Evolutionary conservation across 2,329 filamentous ascomycete genomes (phyloP), one percentile per base, ranked within the genome.

Genomic region (Dactylellina leptospora): DNA sequence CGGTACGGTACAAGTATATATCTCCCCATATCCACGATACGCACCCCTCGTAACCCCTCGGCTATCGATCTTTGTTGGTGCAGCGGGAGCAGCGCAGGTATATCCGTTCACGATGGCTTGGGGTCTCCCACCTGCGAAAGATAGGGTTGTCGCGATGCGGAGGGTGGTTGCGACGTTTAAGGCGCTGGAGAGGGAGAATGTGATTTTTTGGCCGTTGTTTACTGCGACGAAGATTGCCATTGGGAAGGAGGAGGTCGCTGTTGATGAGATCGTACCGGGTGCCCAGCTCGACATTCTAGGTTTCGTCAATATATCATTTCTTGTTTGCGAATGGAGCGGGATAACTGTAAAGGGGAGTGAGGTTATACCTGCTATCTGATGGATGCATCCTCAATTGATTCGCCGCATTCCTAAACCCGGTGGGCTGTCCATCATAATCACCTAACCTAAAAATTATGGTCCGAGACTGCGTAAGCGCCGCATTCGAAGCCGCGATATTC

Each of bases 341-440:
- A 38, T 53, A 20, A 53, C 18, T 20, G 13, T 9, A 16, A 9
- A 5, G 13, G 27, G 48, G 23, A 20, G 20, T n/a, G 38, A 23
- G 20, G 25, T 28, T 23, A 28, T 42, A 58, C 55, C 55, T 36
- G 27, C 42, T 60, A 78, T 89, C 88, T 3, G 85, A 85, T 2
- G 87, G 88, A 77, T 90, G 88, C 87, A 90, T 90, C 50, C 86
- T 83, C 11, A 86, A 82, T 77, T 88, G 85, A 76, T 88, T 88
- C 59, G 84, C 87, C 10, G 87, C 87, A 77, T 90, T 90, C 74
- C 83, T 83, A 81, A 90, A 88, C 11, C 86, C 87, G 3, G 81
- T 84, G 18, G 85, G 85, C 78, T 85, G 82, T 48, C 87, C 87
- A 75, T 90, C 87, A 81, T 85, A 88, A 25, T 86, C 83, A 23